Evolutionary conservation across 2,329 filamentous ascomycete species (phyloP), one percentile per base, ranked within the genome.

Genomic region (Exophiala lecanii-corni): DNA sequence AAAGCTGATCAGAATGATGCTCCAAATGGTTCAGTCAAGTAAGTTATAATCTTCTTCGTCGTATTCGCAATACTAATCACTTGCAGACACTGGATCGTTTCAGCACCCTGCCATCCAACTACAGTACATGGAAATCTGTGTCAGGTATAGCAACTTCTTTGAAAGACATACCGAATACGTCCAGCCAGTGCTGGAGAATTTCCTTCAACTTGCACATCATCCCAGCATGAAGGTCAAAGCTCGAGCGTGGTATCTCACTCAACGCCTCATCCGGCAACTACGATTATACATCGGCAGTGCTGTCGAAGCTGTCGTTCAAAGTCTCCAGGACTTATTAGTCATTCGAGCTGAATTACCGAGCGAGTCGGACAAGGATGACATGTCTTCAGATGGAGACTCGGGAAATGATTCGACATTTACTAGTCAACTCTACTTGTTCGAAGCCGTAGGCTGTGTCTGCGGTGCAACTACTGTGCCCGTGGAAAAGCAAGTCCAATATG

Each of bases 71-170:
- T 40, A 44, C 47, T 59, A 50, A 55, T 45, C 13, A 6, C 23
- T 32, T 41, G 35, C 54, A 89, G 88, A 86, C 55, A 84, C 96
- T 54, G 83, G 87, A 46, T 84, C 76, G 32, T 94, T 91, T 64
- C 81, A 83, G 12, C 92, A 97, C 61, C 91, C 92, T 1, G 88
- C 89, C 12, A 89, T 96, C 39, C 80, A 96, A 51, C 74, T 98
- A 16, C 89, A 96, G 66, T 98, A 94, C 61, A 96, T 98, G 89
- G 92, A 98, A 64, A 94, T 95, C 25, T 95, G 89, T 63, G 89
- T 95, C 42, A 83, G 92, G 38, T 98, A 98, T 66, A 86, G 84
- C 61, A 79, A 82, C 19, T 94, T 96, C 64, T 97, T 98, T 61
- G 89, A 97, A 60, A 80, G 81, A 43, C 86, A 95, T 59, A 75